Evolutionary conservation across 2,329 filamentous ascomycete genomes (phyloP).

Genomic region (Alternaria gansuensis): DNA sequence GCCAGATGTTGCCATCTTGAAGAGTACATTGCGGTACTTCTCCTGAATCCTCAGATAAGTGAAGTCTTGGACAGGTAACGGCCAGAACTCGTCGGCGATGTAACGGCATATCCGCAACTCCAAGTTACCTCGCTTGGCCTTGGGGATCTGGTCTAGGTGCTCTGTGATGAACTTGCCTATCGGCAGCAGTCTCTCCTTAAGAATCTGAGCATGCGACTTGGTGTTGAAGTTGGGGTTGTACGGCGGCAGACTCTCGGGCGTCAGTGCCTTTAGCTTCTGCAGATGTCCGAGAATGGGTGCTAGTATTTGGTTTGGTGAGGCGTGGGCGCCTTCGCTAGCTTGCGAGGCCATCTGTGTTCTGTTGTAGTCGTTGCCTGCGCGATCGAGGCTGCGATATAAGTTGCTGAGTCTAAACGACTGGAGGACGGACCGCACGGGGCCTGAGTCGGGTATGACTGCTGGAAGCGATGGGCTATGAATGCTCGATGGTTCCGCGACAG

Average conservation of each 20-base stretch:
- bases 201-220: slow-evolving; percentile 25
- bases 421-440: not conserved
- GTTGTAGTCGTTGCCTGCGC: not conserved
- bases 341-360: not conserved
- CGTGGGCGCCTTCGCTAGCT: not conserved
- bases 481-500: slow-evolving; percentile 1
- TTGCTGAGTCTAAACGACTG: slow-evolving; percentile 1
- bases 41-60: slow-evolving; percentile 26
- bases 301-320: slow-evolving; percentile 15
- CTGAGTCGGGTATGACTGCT: not conserved
- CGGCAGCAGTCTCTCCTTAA: slow-evolving; percentile 27
- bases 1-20: not conserved
- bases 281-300: slow-evolving; percentile 18
- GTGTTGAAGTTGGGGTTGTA: slow-evolving; percentile 13
- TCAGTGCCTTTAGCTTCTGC: slow-evolving; percentile 21
- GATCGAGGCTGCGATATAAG: not conserved
- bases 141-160: not conserved
- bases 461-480: slow-evolving; percentile 11
- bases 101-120: slow-evolving; percentile 30
- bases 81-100: slow-evolving; percentile 33
- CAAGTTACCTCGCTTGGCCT: slow-evolving; percentile 6
- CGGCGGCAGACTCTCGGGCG: slow-evolving; percentile 18
- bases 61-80: slow-evolving; percentile 16
- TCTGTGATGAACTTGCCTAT: slow-evolving; percentile 28
- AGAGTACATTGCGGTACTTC: slow-evolving; percentile 27